Conservation (phyloP, 2,329 filamentous ascomycete genomes). For the Pseudocercospora ulei region DNA sequence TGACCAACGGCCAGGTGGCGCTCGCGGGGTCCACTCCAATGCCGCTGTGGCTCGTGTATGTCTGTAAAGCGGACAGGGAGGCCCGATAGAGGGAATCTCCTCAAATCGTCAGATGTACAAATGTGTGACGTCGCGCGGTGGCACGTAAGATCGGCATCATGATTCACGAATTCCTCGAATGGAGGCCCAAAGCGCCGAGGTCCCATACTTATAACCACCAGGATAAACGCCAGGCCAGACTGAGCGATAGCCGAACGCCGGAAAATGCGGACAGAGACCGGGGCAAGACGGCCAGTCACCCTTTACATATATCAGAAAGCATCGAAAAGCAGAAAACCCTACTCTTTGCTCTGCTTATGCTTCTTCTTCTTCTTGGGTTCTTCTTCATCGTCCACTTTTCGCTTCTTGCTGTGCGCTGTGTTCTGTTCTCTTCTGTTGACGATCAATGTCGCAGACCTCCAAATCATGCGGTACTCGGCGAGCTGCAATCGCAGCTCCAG, state of each 20-base stretch:
- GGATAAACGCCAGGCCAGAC: not conserved
- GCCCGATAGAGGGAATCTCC: no score
- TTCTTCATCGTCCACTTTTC: conserved; percentile 20
- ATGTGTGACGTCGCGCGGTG: no score
- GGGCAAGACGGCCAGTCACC: no score
- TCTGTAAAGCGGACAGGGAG: no score
- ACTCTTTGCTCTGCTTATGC: conserved; percentile 26
- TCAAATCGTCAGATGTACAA: no score
- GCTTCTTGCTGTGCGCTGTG: conserved; percentile 38
- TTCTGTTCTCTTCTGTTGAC: conserved; percentile 4
- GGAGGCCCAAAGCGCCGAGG: not conserved
- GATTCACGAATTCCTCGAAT: not conserved
- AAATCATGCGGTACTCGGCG: conserved; percentile 3
- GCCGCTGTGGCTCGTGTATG: no score
- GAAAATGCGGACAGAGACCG: no score
- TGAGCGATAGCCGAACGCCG: conserved; percentile 5
- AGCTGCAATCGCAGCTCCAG: conserved; percentile 10
- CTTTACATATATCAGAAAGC: not conserved
- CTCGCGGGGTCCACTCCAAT: no score
- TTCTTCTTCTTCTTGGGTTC: conserved; percentile 25
- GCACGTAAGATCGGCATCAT: no score
- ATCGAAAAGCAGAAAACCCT: conserved; percentile 6
- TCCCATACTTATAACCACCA: conserved; percentile 4
- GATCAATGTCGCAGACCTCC: conserved; percentile 3
- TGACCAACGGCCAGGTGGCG: no score